Percentiles rank a stretch among this genome's conserved stretches.
Conservation (phyloP, 2,329 filamentous ascomycete species). For the Ascochyta viciae-villosae region DNA sequence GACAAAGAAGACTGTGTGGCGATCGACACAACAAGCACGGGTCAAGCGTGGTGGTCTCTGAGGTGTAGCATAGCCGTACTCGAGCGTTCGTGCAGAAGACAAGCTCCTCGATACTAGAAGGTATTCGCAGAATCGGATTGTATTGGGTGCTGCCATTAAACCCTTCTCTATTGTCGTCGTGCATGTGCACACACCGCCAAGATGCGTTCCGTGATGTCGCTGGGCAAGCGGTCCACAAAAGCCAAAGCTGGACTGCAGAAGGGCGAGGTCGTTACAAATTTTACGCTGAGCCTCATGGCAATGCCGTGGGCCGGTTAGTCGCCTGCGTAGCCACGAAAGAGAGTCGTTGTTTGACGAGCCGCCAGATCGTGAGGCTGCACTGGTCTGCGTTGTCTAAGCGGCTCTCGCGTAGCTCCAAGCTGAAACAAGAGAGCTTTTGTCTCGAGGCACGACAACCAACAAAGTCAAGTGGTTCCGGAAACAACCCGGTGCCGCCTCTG, state of each 20-base stretch:
- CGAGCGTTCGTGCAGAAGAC: too few species aligned
- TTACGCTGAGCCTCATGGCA: conserved; percentile 20
- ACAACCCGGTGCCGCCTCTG: conserved; percentile 31
- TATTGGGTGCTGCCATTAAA: too few species aligned
- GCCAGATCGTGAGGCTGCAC: conserved; percentile 23
- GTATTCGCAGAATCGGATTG: too few species aligned
- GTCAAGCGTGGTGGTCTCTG: too few species aligned
- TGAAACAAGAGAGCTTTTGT: conserved; percentile 35
- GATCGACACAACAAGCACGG: too few species aligned
- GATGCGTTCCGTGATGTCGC: not conserved
- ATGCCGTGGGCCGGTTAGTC: conserved; percentile 15
- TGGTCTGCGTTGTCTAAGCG: conserved; percentile 28
- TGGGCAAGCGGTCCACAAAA: not conserved
- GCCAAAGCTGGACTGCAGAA: not conserved
- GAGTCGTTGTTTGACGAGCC: conserved; percentile 28
- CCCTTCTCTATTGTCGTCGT: not conserved
- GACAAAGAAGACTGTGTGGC: too few species aligned
- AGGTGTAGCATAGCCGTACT: too few species aligned
- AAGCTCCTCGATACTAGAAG: too few species aligned
- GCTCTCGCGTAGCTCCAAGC: conserved; percentile 14
- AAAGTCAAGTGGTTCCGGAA: conserved; percentile 21
- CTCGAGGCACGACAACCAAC: conserved; percentile 38
- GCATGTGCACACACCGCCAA: not conserved
- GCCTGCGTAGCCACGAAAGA: conserved; percentile 12
- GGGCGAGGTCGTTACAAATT: not conserved